A percentile compares a stretch with the other conserved stretches of the same genome.
phyloP scores from a whole-genome alignment of 371 early-diverging fungal genomes.

The Amoeboradix gromovi region DNA sequence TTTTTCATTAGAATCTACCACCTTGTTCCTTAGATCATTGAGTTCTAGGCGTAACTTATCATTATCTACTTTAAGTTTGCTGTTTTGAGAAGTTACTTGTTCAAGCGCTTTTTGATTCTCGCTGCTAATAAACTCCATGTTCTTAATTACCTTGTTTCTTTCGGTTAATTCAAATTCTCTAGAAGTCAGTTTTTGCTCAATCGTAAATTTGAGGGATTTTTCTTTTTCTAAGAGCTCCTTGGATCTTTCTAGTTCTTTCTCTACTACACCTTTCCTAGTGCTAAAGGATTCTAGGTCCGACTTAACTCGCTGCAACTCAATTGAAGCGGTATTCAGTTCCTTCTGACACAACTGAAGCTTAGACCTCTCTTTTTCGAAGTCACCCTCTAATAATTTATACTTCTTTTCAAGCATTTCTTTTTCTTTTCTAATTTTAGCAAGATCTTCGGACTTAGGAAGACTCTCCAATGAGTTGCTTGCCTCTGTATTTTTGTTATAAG shows the following conservation, averaged over 20 bases:
- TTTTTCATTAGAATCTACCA: not conserved
- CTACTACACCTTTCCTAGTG: not conserved
- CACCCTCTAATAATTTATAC: not conserved
- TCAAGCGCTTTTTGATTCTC: not conserved
- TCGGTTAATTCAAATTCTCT: not conserved
- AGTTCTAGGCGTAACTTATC: not conserved
- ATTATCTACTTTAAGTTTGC: not conserved
- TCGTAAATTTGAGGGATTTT: not conserved
- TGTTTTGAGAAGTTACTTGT: not conserved
- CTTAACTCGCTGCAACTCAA: not conserved
- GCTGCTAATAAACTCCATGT: not conserved
- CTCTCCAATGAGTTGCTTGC: not conserved
- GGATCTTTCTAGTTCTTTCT: not conserved
- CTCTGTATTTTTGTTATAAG: not conserved
- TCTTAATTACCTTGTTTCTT: not conserved
- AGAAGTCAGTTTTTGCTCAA: not conserved
- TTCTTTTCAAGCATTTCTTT: not conserved
- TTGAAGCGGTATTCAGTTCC: not conserved
- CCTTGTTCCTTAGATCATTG: not conserved
- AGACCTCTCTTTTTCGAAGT: not conserved
- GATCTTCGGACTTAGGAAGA: not conserved
- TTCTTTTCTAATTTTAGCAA: not conserved
- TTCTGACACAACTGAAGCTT: not conserved
- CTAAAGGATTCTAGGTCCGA: not conserved
- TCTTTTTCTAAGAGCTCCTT: not conserved